These are phyloP conservation scores for Chenopodium berlandieri DNA, from an alignment of 148 eudicot genomes.

Conservation along the genomic window DNA sequence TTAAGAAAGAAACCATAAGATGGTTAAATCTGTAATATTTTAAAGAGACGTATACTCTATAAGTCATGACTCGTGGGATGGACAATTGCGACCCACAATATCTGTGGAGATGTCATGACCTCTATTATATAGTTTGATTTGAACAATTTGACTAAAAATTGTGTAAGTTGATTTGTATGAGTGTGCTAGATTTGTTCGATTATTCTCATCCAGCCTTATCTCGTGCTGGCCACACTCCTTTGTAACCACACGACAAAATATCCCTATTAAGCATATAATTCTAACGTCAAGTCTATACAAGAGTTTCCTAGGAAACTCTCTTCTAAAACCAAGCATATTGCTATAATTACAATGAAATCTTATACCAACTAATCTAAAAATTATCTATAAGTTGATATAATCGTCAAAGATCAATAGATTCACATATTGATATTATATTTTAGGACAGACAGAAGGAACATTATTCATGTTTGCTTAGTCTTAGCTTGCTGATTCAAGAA, in stretches of 20 bases:
- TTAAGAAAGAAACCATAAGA: no score
- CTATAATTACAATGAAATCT: neutral
- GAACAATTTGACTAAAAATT: constrained; percentile 24
- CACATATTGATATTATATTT: neutral
- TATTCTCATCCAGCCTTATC: constrained; percentile 24
- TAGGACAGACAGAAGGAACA: constrained; percentile 3
- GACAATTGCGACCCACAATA: neutral
- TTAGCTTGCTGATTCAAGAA: neutral
- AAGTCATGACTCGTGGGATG: neutral
- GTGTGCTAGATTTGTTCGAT: constrained; percentile 8
- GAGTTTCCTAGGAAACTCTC: neutral
- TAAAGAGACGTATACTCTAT: no score
- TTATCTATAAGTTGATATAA: neutral
- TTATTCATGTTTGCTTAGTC: neutral
- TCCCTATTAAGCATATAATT: constrained; percentile 7
- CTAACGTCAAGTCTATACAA: constrained; percentile 2
- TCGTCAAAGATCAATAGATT: neutral
- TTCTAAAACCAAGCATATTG: neutral
- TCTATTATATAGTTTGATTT: neutral
- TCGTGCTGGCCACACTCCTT: constrained; percentile 26
- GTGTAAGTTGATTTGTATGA: constrained; percentile 1
- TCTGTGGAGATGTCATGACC: neutral
- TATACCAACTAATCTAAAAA: neutral
- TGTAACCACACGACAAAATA: constrained; percentile 28
- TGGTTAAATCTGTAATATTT: no score